A percentile compares a stretch with the other conserved stretches of the same genome.
These are phyloP conservation scores for Tetrapisispora fleetii DNA, from an alignment of 805 yeast species.

Conservation along the genomic window DNA sequence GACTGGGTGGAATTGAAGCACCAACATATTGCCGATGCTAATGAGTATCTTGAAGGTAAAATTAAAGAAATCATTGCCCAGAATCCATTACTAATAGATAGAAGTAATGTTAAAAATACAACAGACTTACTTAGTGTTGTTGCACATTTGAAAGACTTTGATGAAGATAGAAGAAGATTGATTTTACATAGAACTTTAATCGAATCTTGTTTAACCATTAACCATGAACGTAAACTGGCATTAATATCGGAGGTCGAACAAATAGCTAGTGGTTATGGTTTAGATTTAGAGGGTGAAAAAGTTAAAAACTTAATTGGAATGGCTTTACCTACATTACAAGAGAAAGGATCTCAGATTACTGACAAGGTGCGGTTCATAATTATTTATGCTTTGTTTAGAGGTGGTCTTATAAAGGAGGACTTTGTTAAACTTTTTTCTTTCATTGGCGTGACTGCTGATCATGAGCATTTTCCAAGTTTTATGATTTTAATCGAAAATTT, in stretches of 20 bases:
- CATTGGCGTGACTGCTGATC: slow-evolving; percentile 32
- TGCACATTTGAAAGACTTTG: slow-evolving; percentile 58
- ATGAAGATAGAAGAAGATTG: slow-evolving; percentile 52
- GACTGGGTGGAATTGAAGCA: slow-evolving; percentile 68
- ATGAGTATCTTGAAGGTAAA: slow-evolving; percentile 47
- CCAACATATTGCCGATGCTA: slow-evolving; percentile 64
- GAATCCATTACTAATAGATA: slow-evolving; percentile 67
- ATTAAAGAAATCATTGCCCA: slow-evolving; percentile 58
- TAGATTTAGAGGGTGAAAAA: slow-evolving; percentile 55
- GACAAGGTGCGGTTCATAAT: slow-evolving; percentile 71
- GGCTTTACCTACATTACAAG: slow-evolving; percentile 44
- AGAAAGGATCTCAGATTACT: slow-evolving; percentile 39
- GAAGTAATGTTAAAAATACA: slow-evolving; percentile 52
- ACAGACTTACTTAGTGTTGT: slow-evolving; percentile 68
- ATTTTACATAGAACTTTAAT: slow-evolving; percentile 51
- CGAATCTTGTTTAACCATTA: slow-evolving; percentile 53
- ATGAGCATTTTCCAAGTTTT: slow-evolving; percentile 34
- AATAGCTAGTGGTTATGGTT: slow-evolving; percentile 62
- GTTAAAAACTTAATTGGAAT: slow-evolving; percentile 51
- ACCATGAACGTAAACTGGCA: slow-evolving; percentile 49
- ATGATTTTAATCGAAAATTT: slow-evolving; percentile 50
- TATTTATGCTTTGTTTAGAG: slow-evolving; percentile 69
- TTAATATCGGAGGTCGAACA: slow-evolving; percentile 83
- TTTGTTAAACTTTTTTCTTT: slow-evolving; percentile 59
- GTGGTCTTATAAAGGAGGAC: slow-evolving; percentile 71